Evolutionary conservation across 2,329 filamentous ascomycete genomes (phyloP).

Genomic region (Arthrobotrys pseudoclavata): DNA sequence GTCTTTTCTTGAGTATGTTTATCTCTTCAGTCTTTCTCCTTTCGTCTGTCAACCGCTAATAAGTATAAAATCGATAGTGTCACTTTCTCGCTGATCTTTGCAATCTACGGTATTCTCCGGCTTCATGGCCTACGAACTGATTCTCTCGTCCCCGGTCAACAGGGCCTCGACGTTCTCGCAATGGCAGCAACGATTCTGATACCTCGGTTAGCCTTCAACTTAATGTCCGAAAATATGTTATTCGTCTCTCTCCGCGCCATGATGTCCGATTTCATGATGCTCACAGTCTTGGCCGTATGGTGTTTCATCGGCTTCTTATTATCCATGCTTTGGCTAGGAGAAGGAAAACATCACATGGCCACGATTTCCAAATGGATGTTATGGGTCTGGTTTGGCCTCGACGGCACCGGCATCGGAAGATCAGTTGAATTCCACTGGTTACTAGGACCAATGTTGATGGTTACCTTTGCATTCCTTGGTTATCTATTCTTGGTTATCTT

Average conservation of each 20-base stretch:
- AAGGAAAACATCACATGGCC: slow-evolving; percentile 74
- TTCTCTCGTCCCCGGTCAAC: slow-evolving; percentile 71
- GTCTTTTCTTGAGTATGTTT: slow-evolving; percentile 79
- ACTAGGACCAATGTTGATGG: slow-evolving; percentile 83
- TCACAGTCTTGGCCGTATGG: slow-evolving; percentile 82
- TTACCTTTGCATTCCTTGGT: slow-evolving; percentile 85
- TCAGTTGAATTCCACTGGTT: slow-evolving; percentile 80
- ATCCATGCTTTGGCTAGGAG: slow-evolving; percentile 82
- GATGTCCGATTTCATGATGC: slow-evolving; percentile 86
- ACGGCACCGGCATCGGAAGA: slow-evolving; percentile 74
- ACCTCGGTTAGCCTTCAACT: slow-evolving; percentile 83
- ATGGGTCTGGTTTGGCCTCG: slow-evolving; percentile 91
- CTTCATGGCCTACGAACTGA: slow-evolving; percentile 74
- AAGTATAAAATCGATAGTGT: slow-evolving; percentile 66
- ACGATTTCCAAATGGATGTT: slow-evolving; percentile 92
- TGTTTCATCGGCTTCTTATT: slow-evolving; percentile 86
- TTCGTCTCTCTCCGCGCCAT: slow-evolving; percentile 85
- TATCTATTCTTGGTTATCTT: slow-evolving; percentile 91
- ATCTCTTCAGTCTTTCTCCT: neutral
- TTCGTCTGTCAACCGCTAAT: neutral
- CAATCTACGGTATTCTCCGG: slow-evolving; percentile 77
- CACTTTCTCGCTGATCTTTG: slow-evolving; percentile 80
- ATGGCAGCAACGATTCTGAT: slow-evolving; percentile 83
- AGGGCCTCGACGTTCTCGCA: slow-evolving; percentile 82
- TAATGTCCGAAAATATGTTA: slow-evolving; percentile 85